phyloP scores from a whole-genome alignment of 1,284 basidiomycete genomes.

The Puccinia polysora region DNA sequence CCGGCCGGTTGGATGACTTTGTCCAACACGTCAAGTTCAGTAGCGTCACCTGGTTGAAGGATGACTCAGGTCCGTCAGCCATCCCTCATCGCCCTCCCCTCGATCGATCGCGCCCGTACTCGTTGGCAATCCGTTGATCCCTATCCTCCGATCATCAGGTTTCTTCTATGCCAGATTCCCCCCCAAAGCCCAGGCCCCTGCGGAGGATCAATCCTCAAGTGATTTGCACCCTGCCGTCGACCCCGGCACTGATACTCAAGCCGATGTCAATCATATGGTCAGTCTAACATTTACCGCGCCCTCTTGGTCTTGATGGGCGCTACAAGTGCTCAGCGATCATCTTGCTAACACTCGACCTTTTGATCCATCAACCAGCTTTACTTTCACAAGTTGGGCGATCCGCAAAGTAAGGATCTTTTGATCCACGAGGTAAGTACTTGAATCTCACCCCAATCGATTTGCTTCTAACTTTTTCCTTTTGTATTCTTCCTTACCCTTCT shows the following conservation, averaged over 20 bases:
- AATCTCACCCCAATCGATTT: neutral
- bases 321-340: neutral
- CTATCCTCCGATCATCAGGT: neutral
- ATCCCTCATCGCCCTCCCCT: neutral
- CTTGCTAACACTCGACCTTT: neutral
- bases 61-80: slow-evolving; percentile 59
- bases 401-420: slow-evolving; percentile 18
- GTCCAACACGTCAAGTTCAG: slow-evolving; percentile 73
- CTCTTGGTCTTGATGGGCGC: neutral
- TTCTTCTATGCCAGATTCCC: slow-evolving; percentile 40
- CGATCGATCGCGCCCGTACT: neutral
- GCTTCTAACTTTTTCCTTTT: neutral
- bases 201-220: neutral
- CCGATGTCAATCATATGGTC: slow-evolving; percentile 37
- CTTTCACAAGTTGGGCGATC: slow-evolving; percentile 32
- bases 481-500: neutral
- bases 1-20: slow-evolving; percentile 62
- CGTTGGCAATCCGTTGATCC: neutral
- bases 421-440: slow-evolving; percentile 6
- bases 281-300: neutral
- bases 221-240: neutral
- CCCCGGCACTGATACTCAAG: slow-evolving; percentile 27
- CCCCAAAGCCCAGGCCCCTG: slow-evolving; percentile 10
- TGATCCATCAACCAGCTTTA: slow-evolving; percentile 8
- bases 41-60: slow-evolving; percentile 66